A percentile compares a stretch with the other conserved stretches of the same genome.
Conservation (phyloP, 768 basidiomycete species). For the Pisolithus tinctorius region DNA sequence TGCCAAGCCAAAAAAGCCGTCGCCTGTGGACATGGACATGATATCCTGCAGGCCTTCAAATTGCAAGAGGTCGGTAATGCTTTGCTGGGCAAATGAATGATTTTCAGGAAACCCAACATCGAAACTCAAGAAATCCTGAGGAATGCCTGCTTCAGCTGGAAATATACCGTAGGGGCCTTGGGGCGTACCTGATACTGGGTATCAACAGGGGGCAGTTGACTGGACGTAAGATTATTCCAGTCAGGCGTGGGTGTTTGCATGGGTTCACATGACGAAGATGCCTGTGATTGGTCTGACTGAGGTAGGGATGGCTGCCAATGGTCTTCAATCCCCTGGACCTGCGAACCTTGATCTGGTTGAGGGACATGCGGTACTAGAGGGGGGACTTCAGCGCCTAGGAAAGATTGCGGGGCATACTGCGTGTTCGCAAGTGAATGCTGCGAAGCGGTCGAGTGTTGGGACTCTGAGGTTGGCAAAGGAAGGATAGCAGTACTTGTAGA, state of each 20-base stretch:
- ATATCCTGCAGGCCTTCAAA: constrained; percentile 24
- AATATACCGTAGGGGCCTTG: not conserved
- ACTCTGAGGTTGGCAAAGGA: constrained; percentile 6
- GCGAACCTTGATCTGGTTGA: constrained; percentile 3
- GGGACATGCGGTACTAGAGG: constrained; percentile 7
- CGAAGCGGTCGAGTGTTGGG: constrained; percentile 15
- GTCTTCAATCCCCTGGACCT: not conserved
- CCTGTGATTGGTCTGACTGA: not conserved
- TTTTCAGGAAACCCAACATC: constrained; percentile 9
- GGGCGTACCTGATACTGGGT: constrained; percentile 12
- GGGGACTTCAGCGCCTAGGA: constrained; percentile 8
- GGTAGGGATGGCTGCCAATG: constrained; percentile 1
- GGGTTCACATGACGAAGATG: not conserved
- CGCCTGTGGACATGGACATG: constrained; percentile 26
- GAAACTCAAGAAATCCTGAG: constrained; percentile 9
- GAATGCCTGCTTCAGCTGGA: not conserved
- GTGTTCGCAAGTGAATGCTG: constrained; percentile 4
- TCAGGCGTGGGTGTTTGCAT: not conserved
- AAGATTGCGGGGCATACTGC: not conserved
- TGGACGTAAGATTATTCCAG: constrained; percentile 9
- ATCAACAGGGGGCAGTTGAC: not conserved
- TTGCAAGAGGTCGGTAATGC: not conserved
- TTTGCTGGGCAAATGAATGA: constrained; percentile 5
- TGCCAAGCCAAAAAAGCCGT: constrained; percentile 30
- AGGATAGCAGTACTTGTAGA: constrained; percentile 10